Percentiles rank a stretch among this genome's conserved stretches.
Conservation (phyloP, 169 alveolate genomes). For the Babesia ovis region DNA sequence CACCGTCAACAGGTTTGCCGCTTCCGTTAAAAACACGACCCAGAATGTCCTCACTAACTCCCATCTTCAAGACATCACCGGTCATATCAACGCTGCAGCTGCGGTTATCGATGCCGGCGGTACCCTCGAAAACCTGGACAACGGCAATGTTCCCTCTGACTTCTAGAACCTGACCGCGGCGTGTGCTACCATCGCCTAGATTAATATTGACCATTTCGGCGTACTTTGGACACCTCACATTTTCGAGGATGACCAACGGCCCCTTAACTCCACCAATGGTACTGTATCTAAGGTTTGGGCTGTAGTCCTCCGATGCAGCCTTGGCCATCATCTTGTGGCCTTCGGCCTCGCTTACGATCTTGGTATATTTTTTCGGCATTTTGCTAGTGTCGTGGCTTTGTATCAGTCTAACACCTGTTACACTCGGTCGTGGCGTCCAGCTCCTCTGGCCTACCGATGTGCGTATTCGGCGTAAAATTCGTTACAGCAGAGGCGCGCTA, state of each 20-base stretch:
- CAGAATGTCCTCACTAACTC: constrained; percentile 98
- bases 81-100: constrained; percentile 97
- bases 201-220: constrained; percentile 96
- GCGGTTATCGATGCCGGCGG: constrained; percentile 97
- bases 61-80: constrained; percentile 98
- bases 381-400: neutral
- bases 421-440: neutral
- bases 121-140: constrained; percentile 99
- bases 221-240: constrained; percentile 98
- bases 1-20: constrained; percentile 99
- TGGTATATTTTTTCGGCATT: constrained; percentile 26
- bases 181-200: constrained; percentile 96
- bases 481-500: neutral
- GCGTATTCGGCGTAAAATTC: neutral
- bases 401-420: neutral
- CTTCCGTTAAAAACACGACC: constrained; percentile 99
- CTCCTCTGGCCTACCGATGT: neutral
- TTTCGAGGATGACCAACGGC: constrained; percentile 98
- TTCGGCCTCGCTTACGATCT: constrained; percentile 54
- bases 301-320: constrained; percentile 90
- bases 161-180: constrained; percentile 98
- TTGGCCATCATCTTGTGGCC: constrained; percentile 83
- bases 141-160: constrained; percentile 96
- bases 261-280: constrained; percentile 96
- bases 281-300: constrained; percentile 95